A percentile compares a stretch with the other conserved stretches of the same genome.
Evolutionary conservation across 331 rosid genomes (phyloP).

Genomic region (Erythrophleum ivorense): DNA sequence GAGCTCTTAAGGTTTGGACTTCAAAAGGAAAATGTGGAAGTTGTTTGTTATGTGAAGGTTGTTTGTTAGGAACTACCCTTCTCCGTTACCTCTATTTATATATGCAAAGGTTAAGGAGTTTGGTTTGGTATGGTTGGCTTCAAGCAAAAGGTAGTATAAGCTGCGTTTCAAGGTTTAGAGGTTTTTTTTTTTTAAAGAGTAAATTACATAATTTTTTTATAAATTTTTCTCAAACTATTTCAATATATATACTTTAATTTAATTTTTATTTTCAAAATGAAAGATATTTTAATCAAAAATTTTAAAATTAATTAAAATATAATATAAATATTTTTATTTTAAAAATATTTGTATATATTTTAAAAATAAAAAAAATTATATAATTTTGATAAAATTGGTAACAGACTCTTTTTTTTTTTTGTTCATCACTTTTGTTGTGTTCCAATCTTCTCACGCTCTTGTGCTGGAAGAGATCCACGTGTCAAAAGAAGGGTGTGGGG

Average conservation of each 20-base stretch:
- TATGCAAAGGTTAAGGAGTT: conserved; percentile 27
- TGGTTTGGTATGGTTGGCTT: conserved; percentile 9
- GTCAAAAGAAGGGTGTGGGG: conserved; percentile 39
- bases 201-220: too few species aligned
- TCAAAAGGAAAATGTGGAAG: neutral
- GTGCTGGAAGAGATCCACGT: conserved; percentile 44
- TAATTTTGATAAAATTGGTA: too few species aligned
- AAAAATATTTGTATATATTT: too few species aligned
- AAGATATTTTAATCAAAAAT: too few species aligned
- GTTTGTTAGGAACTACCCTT: conserved; percentile 19
- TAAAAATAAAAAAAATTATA: too few species aligned
- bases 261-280: too few species aligned
- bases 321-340: too few species aligned
- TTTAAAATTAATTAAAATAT: too few species aligned
- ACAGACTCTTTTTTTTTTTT: neutral
- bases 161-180: neutral
- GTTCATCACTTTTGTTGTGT: neutral
- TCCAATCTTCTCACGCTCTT: conserved; percentile 20
- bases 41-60: neutral
- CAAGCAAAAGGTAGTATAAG: neutral
- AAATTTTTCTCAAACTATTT: too few species aligned
- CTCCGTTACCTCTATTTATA: neutral
- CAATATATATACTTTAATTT: too few species aligned
- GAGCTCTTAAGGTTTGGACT: neutral
- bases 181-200: neutral